Base-by-base conservation (phyloP, 768 basidiomycete genomes). In the Gloeopeniophorella convolvens region DNA sequence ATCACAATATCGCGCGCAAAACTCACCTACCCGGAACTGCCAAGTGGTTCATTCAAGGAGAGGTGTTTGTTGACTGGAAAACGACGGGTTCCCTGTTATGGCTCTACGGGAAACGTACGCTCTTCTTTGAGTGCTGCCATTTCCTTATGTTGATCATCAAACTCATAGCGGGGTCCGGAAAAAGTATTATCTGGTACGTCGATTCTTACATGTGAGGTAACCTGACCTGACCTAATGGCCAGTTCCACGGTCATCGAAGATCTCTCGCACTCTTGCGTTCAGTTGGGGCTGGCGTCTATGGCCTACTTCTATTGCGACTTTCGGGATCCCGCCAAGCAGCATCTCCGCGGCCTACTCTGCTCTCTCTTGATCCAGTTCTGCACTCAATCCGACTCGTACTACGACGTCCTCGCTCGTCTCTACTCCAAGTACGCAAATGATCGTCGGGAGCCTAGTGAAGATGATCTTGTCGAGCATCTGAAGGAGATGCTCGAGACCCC, bases 51-150 rank as follows among this genome's bases (percentile, higher is more conserved):
- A 34, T 50, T 2, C 11, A 16, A 21, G 20, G 42, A 21, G 27
- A 27, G 3, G 12, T 20, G 1, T 50, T 50, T 2, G 1, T 20
- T 1, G 49, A 43, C 2, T 50, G 49, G 49, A 42, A 26, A 26
- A 33, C 13, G 26, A 35, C 3, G 2, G 49, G 42, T 2, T 44
- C 49, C 2, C 20, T 50, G 3, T 7, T 50, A 11, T 50, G 49
- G 49, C 33, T 50, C 2, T 18, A 50, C n/a, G 49, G 49, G 0
- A 50, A 50, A 31, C 49, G 49, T 50, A 35, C 23, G 45, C 11
- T 27, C 23, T 11, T 11, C n/a, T 6, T 46, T 18, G 18, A 0
- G 30, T 21, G 13, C 8, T 8, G 9, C 20, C 8, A 28, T 9
- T 8, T 5, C 11, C 18, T n/a, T 6, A 4, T 3, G 3, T 5